Evolutionary conservation across 495 filamentous ascomycete genomes (phyloP), one percentile per base, ranked within the genome.

Genomic region (Hypomontagnella monticulosa): DNA sequence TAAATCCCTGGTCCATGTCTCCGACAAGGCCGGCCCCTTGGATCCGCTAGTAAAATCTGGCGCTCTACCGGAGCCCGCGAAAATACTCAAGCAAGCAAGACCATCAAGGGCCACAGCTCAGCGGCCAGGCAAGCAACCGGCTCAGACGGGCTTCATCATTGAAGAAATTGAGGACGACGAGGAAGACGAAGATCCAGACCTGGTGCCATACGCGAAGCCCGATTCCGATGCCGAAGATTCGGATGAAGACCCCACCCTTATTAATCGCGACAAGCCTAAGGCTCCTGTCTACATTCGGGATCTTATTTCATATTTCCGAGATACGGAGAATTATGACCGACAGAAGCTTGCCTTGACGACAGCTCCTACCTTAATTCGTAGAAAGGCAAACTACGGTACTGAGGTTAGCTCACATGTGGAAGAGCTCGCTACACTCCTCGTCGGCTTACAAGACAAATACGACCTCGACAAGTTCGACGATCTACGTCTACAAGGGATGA

Each of bases 221-320:
- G 95, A 96, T 72, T 93, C 91, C n/a, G 96, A 99, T 69, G 81
- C 85, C 2, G 90, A 93, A 57, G 96, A 98, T 74, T 91, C 89
- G 0, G 93, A 96, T 54, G 94, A 97, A 20, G 96, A 99, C 71
- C 88, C 96, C 11, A 96, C 92, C 0, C 76, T 96, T 33, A 81
- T 98, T 38, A 86, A 88, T 50, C 85, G 93, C 36, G 85, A 91
- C 72, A 97, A 93, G 64, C 89, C 91, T 37, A 89, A 85, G 41
- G 86, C 93, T 9, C 96, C 93, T 20, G 93, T 97, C 3, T 99
- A 99, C 61, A 91, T 97, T 66, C 88, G 93, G 46, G 92, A 97
- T 66, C 81, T 99, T 37, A 87, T 97, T 42, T 72, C 77, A 23
- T 91, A 87, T 71, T 84, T 99, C 1, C 83, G 89, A 50, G 91